A percentile compares a stretch with the other conserved stretches of the same genome.
Conservation (phyloP, 768 basidiomycete genomes). For the Tylopilus subfusipes region DNA sequence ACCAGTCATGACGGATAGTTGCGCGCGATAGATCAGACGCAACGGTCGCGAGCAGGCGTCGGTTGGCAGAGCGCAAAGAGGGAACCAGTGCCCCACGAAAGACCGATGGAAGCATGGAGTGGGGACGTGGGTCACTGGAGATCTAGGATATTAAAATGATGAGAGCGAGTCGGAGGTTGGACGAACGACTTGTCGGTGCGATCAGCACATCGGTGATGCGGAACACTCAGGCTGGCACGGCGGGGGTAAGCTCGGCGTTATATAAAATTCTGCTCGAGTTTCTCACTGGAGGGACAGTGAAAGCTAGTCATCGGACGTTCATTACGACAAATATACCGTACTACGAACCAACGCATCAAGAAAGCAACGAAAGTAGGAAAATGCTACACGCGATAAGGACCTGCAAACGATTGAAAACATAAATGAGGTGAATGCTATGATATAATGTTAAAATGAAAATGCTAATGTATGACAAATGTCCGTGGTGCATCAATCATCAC, state of each 20-base stretch:
- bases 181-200: not conserved
- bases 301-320: slow-evolving; percentile 2
- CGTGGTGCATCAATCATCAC: slow-evolving; percentile 28
- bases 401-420: slow-evolving; percentile 22
- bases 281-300: not conserved
- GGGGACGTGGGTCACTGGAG: not conserved
- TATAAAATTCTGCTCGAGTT: not conserved
- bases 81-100: slow-evolving; percentile 7
- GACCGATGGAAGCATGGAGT: slow-evolving; percentile 12
- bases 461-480: slow-evolving; percentile 31
- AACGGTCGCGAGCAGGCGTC: slow-evolving; percentile 61
- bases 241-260: not conserved
- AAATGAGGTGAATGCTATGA: slow-evolving; percentile 29
- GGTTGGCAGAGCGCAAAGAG: slow-evolving; percentile 20
- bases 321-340: slow-evolving; percentile 34
- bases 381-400: slow-evolving; percentile 31
- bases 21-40: slow-evolving; percentile 15
- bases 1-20: slow-evolving; percentile 62
- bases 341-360: slow-evolving; percentile 16
- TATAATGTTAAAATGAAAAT: slow-evolving; percentile 32
- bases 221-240: too few species aligned
- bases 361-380: slow-evolving; percentile 22
- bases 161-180: slow-evolving; percentile 3
- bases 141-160: not conserved
- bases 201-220: too few species aligned